These are phyloP conservation scores for Conticribra weissflogii DNA, from an alignment of 108 stramenopile species.

Conservation along the genomic window DNA sequence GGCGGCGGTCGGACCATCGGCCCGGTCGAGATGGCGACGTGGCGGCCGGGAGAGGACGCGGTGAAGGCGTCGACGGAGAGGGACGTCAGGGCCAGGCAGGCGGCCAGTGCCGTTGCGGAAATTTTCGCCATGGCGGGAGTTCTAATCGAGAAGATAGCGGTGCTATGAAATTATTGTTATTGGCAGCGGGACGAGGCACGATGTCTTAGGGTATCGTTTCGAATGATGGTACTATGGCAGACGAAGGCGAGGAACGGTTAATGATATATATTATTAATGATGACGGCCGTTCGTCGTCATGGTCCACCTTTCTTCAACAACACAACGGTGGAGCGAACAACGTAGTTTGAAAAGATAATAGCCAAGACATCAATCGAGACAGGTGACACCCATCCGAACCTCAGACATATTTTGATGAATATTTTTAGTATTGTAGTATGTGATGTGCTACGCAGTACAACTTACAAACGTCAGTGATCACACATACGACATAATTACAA, in stretches of 20 bases:
- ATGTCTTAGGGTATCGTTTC: too few species aligned
- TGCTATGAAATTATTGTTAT: not conserved
- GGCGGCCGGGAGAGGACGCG: not conserved
- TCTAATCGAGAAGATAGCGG: too few species aligned
- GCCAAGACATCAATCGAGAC: not conserved
- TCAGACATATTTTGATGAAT: not conserved
- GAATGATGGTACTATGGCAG: too few species aligned
- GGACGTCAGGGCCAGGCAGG: slow-evolving; percentile 31
- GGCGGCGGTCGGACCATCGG: slow-evolving; percentile 3
- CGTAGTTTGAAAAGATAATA: not conserved
- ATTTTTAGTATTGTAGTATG: too few species aligned
- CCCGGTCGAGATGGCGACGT: slow-evolving; percentile 1
- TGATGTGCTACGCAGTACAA: too few species aligned
- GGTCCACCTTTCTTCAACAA: too few species aligned
- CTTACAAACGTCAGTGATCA: too few species aligned
- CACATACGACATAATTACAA: too few species aligned
- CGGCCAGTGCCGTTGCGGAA: slow-evolving; percentile 36
- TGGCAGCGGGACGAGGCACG: not conserved
- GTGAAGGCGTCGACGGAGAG: slow-evolving; percentile 28
- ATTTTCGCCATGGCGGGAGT: slow-evolving; percentile 34
- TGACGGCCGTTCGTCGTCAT: too few species aligned
- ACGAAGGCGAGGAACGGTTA: too few species aligned
- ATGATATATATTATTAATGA: too few species aligned
- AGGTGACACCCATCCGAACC: slow-evolving; percentile 2
- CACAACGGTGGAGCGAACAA: too few species aligned